Evolutionary conservation across 306 rosid species (phyloP).

Genomic region (Hippophae gyantsensis): DNA sequence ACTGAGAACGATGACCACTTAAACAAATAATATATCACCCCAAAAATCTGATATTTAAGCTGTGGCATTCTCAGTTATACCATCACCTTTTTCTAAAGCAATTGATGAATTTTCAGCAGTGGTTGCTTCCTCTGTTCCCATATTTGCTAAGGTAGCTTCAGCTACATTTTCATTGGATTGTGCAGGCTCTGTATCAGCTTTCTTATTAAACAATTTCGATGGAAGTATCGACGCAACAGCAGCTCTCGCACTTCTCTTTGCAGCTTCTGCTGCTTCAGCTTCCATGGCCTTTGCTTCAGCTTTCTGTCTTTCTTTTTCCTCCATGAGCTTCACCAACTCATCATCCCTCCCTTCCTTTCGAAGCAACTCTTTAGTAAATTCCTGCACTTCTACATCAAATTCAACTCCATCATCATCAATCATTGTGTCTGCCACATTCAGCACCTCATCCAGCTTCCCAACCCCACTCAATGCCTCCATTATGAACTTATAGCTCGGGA

Average conservation of each 20-base stretch:
- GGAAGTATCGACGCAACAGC: slow-evolving; percentile 74
- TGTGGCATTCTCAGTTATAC: neutral
- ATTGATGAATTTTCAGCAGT: slow-evolving; percentile 23
- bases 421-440: slow-evolving; percentile 66
- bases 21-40: neutral
- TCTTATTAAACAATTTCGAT: slow-evolving; percentile 68
- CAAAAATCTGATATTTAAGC: slow-evolving; percentile 22
- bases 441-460: slow-evolving; percentile 63
- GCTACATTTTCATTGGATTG: slow-evolving; percentile 22
- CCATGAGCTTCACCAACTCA: slow-evolving; percentile 67
- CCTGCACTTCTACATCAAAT: slow-evolving; percentile 68
- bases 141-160: slow-evolving; percentile 9
- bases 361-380: slow-evolving; percentile 66
- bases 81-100: slow-evolving; percentile 23
- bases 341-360: slow-evolving; percentile 84
- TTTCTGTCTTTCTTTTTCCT: slow-evolving; percentile 84
- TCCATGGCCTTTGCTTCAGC: slow-evolving; percentile 98
- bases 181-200: slow-evolving; percentile 22
- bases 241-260: slow-evolving; percentile 70
- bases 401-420: slow-evolving; percentile 71
- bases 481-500: slow-evolving; percentile 67
- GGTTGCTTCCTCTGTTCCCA: slow-evolving; percentile 9
- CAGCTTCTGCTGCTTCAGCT: slow-evolving; percentile 86
- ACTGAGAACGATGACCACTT: neutral
- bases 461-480: slow-evolving; percentile 69